Percentiles rank a stretch among this genome's conserved stretches.
Evolutionary conservation across 208 protist genomes (phyloP).

Genomic region (Zelonia costaricensis): DNA sequence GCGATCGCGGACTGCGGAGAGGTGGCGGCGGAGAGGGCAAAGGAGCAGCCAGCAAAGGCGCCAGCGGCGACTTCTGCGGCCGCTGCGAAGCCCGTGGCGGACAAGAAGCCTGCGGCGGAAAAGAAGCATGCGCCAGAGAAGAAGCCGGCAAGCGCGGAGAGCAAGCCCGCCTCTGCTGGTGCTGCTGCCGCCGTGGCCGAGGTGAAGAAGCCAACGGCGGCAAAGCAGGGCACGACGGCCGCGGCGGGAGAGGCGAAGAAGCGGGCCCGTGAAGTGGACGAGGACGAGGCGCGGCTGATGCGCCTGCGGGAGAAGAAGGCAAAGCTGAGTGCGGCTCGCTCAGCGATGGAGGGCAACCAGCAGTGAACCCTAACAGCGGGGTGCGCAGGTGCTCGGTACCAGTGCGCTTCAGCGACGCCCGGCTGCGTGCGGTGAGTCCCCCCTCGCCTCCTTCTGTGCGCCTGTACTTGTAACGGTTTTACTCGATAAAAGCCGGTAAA

Average conservation of each 20-base stretch:
- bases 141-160: conserved; percentile 6
- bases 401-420: too few relatives aligned
- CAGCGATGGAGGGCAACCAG: too few relatives aligned
- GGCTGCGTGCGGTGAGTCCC: too few relatives aligned
- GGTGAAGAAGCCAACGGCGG: conserved; percentile 3
- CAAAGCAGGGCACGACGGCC: neutral
- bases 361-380: too few relatives aligned
- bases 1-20: conserved; percentile 83
- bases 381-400: too few relatives aligned
- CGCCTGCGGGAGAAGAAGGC: conserved; percentile 76
- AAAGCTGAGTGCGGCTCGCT: conserved; percentile 52
- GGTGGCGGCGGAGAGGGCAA: conserved; percentile 27
- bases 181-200: neutral
- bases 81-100: conserved; percentile 7
- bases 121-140: conserved; percentile 3
- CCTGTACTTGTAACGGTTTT: too few relatives aligned
- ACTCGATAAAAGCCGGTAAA: too few relatives aligned
- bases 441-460: too few relatives aligned
- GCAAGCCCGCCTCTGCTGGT: neutral
- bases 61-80: neutral
- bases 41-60: conserved; percentile 5
- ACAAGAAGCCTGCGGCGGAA: neutral
- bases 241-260: conserved; percentile 23
- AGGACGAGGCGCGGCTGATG: conserved; percentile 41
- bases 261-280: conserved; percentile 24